These are phyloP conservation scores for Tetrapisispora pingtungensis DNA, from an alignment of 805 yeast genomes.

Conservation along the genomic window DNA sequence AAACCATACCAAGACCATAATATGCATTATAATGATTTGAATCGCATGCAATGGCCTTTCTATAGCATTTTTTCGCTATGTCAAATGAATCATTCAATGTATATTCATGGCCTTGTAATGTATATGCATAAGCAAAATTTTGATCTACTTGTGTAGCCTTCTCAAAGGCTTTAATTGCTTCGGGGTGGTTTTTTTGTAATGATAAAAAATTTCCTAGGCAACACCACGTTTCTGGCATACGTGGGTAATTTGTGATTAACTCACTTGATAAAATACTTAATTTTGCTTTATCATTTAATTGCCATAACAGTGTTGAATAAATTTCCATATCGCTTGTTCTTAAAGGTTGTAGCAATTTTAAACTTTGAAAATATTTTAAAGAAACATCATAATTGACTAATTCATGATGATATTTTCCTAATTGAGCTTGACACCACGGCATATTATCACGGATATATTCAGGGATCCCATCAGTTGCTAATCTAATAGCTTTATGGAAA, in stretches of 20 bases:
- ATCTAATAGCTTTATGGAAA: conserved; percentile 68
- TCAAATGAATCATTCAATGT: conserved; percentile 84
- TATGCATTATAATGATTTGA: conserved; percentile 85
- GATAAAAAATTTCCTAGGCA: conserved; percentile 84
- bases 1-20: conserved; percentile 93
- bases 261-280: conserved; percentile 79
- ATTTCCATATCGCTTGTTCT: conserved; percentile 83
- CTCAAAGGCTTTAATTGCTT: conserved; percentile 78
- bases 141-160: conserved; percentile 63
- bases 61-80: conserved; percentile 73
- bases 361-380: conserved; percentile 47
- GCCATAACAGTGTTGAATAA: conserved; percentile 89
- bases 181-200: conserved; percentile 72
- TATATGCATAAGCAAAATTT: conserved; percentile 75
- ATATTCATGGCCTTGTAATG: conserved; percentile 89
- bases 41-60: conserved; percentile 68
- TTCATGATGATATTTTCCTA: conserved; percentile 80
- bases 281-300: conserved; percentile 68
- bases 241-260: conserved; percentile 50
- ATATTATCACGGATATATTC: conserved; percentile 46
- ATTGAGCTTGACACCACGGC: conserved; percentile 75
- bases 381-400: conserved; percentile 76
- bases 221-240: conserved; percentile 84
- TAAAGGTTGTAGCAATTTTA: conserved; percentile 65
- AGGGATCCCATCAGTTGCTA: conserved; percentile 49